A percentile compares a stretch with the other conserved stretches of the same genome.
Evolutionary conservation across 148 eudicot genomes (phyloP).

Genomic region (Beta vulgaris): DNA sequence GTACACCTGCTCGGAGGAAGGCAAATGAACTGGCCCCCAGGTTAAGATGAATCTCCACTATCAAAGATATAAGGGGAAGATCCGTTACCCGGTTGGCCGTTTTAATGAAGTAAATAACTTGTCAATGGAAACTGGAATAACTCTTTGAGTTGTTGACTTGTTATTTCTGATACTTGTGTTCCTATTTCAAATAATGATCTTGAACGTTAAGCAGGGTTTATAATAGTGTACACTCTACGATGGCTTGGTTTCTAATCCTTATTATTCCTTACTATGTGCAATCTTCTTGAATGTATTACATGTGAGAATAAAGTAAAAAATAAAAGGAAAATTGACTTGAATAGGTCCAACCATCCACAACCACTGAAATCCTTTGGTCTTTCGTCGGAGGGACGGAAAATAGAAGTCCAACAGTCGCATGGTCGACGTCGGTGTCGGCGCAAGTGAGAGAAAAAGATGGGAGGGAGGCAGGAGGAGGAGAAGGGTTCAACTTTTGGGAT

Average conservation of each 20-base stretch:
- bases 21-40: slow-evolving; percentile 97
- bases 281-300: neutral
- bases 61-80: neutral
- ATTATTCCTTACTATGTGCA: neutral
- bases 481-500: too few species aligned
- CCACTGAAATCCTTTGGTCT: too few species aligned
- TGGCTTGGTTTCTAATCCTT: neutral
- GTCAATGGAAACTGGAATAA: neutral
- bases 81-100: neutral
- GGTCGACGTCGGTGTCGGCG: too few species aligned
- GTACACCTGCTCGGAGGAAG: slow-evolving; percentile 93
- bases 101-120: neutral
- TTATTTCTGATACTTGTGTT: slow-evolving; percentile 2
- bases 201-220: neutral
- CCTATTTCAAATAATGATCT: neutral
- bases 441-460: too few species aligned
- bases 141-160: neutral
- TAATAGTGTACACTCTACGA: neutral
- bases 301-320: too few species aligned
- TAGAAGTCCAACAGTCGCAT: too few species aligned
- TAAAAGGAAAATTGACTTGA: too few species aligned
- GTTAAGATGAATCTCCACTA: slow-evolving; percentile 37
- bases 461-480: too few species aligned
- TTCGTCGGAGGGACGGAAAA: too few species aligned
- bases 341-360: too few species aligned